phyloP scores from a whole-genome alignment of 192 early-diverging fungal genomes.

The Coemansia sp. region DNA sequence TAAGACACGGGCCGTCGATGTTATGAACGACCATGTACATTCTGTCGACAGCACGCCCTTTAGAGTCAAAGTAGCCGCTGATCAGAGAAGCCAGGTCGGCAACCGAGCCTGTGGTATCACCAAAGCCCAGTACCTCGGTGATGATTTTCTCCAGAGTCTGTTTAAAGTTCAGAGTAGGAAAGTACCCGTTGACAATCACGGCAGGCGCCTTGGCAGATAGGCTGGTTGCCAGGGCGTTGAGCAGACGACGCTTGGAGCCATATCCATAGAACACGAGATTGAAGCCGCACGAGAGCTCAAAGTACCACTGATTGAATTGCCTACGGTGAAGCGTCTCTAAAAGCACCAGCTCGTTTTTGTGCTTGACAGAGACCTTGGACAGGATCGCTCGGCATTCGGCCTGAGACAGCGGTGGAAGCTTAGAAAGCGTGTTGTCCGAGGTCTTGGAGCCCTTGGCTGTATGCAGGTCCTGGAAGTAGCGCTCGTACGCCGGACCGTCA shows the following conservation, averaged over 20 bases:
- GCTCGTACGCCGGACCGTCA: conserved; percentile 57
- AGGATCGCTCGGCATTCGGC: conserved; percentile 62
- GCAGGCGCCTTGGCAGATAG: conserved; percentile 59
- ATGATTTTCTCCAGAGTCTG: conserved; percentile 67
- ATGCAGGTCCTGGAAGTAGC: conserved; percentile 77
- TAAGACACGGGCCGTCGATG: conserved; percentile 77
- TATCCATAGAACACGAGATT: conserved; percentile 90
- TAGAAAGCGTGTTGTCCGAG: conserved; percentile 84
- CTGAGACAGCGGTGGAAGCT: conserved; percentile 71
- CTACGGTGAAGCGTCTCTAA: conserved; percentile 57
- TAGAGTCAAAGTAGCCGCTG: conserved; percentile 58
- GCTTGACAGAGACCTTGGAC: conserved; percentile 57
- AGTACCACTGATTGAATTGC: conserved; percentile 83
- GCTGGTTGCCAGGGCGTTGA: conserved; percentile 68
- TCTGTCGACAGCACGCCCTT: conserved; percentile 45
- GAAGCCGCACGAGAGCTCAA: conserved; percentile 80
- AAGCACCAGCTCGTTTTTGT: conserved; percentile 58
- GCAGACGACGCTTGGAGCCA: conserved; percentile 84
- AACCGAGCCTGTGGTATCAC: conserved; percentile 44
- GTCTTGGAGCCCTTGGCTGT: conserved; percentile 55
- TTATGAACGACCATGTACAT: conserved; percentile 84
- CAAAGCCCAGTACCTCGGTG: conserved; percentile 26
- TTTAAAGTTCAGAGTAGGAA: conserved; percentile 71
- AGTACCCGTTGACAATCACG: conserved; percentile 82
- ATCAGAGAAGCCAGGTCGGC: conserved; percentile 70